Evolutionary conservation across 345 rosid species (phyloP).

Genomic region (Microcos paniculata): DNA sequence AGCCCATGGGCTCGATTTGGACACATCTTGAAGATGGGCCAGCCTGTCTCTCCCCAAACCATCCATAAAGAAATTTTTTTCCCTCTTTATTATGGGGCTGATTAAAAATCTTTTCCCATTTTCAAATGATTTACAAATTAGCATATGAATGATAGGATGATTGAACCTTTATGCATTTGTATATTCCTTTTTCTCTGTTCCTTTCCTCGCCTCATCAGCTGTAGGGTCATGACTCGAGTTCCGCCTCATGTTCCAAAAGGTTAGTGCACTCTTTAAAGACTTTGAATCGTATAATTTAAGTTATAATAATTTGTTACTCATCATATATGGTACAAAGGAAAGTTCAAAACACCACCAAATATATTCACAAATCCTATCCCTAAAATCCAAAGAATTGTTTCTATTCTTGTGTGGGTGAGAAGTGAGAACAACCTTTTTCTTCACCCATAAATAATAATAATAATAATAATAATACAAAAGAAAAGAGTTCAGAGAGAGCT

Average conservation of each 20-base stretch:
- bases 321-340: too few relatives aligned
- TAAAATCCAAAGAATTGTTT: conserved; percentile 1
- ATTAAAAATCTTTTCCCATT: too few relatives aligned
- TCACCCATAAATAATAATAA: neutral
- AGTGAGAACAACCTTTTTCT: neutral
- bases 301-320: too few relatives aligned
- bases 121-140: too few relatives aligned
- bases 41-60: too few relatives aligned
- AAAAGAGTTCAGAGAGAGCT: neutral
- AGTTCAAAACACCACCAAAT: neutral
- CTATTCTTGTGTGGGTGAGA: neutral
- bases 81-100: too few relatives aligned
- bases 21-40: too few relatives aligned
- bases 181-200: neutral
- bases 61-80: too few relatives aligned
- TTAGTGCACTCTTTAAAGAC: neutral
- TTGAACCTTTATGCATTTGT: too few relatives aligned
- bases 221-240: neutral
- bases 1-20: too few relatives aligned
- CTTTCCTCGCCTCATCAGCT: neutral
- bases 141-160: too few relatives aligned
- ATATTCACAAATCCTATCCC: neutral
- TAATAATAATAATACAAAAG: neutral
- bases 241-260: neutral
- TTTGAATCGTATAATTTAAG: neutral